Conservation (phyloP, 768 basidiomycete species). For the Cubamyces lactineus region DNA sequence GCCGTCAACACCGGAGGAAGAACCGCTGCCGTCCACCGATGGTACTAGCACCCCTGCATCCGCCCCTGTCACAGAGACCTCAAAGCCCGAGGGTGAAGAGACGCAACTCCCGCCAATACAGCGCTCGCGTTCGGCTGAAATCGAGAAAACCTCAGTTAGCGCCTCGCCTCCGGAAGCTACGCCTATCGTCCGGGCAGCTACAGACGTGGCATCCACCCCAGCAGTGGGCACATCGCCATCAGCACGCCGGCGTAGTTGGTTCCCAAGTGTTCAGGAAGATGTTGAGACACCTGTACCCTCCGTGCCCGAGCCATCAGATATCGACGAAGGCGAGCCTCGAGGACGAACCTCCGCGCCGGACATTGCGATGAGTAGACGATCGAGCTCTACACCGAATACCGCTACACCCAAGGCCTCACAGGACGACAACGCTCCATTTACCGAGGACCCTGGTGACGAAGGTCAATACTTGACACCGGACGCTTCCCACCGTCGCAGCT, state of each 20-base stretch:
- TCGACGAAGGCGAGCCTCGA: slow-evolving; percentile 14
- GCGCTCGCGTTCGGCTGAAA: slow-evolving; percentile 38
- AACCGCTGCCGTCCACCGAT: slow-evolving; percentile 23
- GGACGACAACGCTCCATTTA: slow-evolving; percentile 3
- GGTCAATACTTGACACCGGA: slow-evolving; percentile 19
- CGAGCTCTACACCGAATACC: slow-evolving; percentile 22
- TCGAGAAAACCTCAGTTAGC: slow-evolving; percentile 3
- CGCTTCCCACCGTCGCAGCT: slow-evolving; percentile 7
- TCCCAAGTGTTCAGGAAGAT: slow-evolving; percentile 47
- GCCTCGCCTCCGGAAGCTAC: slow-evolving; percentile 32
- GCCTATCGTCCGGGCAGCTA: slow-evolving; percentile 28
- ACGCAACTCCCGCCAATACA: slow-evolving; percentile 26
- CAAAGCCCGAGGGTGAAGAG: slow-evolving; percentile 23
- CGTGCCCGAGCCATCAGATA: background rate
- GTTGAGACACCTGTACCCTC: slow-evolving; percentile 24
- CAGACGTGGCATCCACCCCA: slow-evolving; percentile 26
- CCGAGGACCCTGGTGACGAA: slow-evolving; percentile 2
- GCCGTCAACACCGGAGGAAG: slow-evolving; percentile 12
- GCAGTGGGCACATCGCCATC: slow-evolving; percentile 30
- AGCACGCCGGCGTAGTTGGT: slow-evolving; percentile 59
- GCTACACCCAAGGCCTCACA: background rate
- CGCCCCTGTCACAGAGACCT: slow-evolving; percentile 35
- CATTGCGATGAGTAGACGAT: slow-evolving; percentile 9
- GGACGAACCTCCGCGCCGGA: slow-evolving; percentile 22
- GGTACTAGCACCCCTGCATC: slow-evolving; percentile 37